A percentile compares a stretch with the other conserved stretches of the same genome.
These are phyloP conservation scores for Botrytis squamosa DNA, from an alignment of 2,329 filamentous ascomycete species.

Conservation along the genomic window DNA sequence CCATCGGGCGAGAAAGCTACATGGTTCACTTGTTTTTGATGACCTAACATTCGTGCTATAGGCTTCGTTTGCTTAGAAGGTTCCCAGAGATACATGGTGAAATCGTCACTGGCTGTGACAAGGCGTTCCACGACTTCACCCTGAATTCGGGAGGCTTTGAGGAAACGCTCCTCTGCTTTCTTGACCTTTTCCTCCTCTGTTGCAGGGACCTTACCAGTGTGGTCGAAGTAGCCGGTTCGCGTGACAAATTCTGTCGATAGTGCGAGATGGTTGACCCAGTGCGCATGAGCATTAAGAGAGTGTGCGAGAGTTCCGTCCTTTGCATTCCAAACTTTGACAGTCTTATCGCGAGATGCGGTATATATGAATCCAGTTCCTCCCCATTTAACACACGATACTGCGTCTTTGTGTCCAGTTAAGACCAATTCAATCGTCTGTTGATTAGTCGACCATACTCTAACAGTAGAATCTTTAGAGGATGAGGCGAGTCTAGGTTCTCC, in stretches of 20 bases:
- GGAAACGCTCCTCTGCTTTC: constrained; percentile 79
- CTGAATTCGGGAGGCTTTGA: constrained; percentile 76
- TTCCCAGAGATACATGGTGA: constrained; percentile 95
- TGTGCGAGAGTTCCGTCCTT: constrained; percentile 75
- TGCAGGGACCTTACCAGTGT: constrained; percentile 67
- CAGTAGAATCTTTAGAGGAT: constrained; percentile 84
- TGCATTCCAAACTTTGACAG: constrained; percentile 85
- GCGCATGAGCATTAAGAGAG: constrained; percentile 77
- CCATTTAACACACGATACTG: constrained; percentile 90
- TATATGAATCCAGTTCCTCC: constrained; percentile 86
- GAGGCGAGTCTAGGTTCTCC: constrained; percentile 80
- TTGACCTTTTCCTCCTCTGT: constrained; percentile 68
- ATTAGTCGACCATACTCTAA: constrained; percentile 82
- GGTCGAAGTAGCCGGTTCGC: constrained; percentile 83
- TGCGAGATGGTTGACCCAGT: constrained; percentile 94
- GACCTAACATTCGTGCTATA: constrained; percentile 82
- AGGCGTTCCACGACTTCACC: constrained; percentile 79
- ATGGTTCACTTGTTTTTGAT: constrained; percentile 96
- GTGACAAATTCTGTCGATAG: constrained; percentile 90
- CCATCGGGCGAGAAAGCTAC: constrained; percentile 93
- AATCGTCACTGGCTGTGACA: constrained; percentile 91
- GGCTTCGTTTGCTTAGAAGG: constrained; percentile 77
- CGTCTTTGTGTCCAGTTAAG: constrained; percentile 83
- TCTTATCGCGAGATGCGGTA: constrained; percentile 86
- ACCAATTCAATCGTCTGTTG: constrained; percentile 77